These are phyloP conservation scores for Bipolaris oryzae DNA, from an alignment of 2,329 filamentous ascomycete genomes.

Conservation along the genomic window DNA sequence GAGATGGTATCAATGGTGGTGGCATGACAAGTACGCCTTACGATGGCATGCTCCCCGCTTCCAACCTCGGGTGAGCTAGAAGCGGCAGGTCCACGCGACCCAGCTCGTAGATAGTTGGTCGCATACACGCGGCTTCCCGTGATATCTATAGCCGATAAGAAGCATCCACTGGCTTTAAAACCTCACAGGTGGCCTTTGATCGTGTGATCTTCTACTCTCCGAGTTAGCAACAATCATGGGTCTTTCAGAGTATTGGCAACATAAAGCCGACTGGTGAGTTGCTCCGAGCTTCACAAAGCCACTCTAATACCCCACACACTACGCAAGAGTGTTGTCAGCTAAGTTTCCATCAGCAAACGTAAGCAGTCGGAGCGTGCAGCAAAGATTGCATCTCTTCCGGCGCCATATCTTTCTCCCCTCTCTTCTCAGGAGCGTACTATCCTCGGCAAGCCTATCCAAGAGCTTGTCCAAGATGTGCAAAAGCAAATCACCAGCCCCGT, in stretches of 20 bases:
- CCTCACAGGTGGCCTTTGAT: background rate
- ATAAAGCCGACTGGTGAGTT: constrained; percentile 72
- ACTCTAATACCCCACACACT: constrained; percentile 9
- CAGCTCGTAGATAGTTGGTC: constrained; percentile 11
- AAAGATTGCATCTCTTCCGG: constrained; percentile 70
- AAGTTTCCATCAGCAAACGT: constrained; percentile 62
- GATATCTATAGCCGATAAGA: constrained; percentile 23
- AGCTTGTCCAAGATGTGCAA: constrained; percentile 79
- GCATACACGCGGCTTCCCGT: constrained; percentile 16
- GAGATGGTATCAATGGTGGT: background rate
- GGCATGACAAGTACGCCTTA: background rate
- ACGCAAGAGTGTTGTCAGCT: constrained; percentile 12
- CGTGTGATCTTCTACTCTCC: background rate
- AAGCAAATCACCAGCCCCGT: constrained; percentile 68
- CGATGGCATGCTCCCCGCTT: constrained; percentile 13
- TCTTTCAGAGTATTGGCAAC: constrained; percentile 71
- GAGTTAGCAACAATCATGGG: constrained; percentile 49
- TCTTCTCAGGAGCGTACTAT: constrained; percentile 69
- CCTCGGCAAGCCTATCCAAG: constrained; percentile 74
- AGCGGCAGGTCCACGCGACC: constrained; percentile 15
- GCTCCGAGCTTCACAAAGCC: constrained; percentile 15
- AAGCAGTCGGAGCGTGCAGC: constrained; percentile 78
- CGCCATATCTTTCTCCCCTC: constrained; percentile 69
- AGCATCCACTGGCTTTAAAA: constrained; percentile 4
- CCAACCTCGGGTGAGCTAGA: constrained; percentile 9